Evolutionary conservation across 768 basidiomycete genomes (phyloP).

Genomic region (Psilocybe azurescens): DNA sequence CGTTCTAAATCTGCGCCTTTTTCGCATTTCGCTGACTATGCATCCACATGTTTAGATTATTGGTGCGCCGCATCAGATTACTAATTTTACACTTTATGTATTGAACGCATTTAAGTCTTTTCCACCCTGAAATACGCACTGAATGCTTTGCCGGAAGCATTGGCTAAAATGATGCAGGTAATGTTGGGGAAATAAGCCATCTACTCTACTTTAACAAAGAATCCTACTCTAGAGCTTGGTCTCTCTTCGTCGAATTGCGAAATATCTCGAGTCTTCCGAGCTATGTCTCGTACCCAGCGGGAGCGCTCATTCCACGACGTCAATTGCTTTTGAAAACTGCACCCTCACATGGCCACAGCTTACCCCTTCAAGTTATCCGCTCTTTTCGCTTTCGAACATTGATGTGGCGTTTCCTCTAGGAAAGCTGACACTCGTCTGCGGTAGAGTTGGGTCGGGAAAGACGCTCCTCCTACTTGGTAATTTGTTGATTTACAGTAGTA

Average conservation of each 20-base stretch:
- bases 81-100: no score
- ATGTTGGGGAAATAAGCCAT: conserved; percentile 5
- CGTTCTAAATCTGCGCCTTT: not conserved
- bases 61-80: conserved; percentile 3
- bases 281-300: conserved; percentile 49
- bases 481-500: conserved; percentile 8
- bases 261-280: conserved; percentile 79
- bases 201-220: not conserved
- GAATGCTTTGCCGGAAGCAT: not conserved
- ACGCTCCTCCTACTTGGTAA: conserved; percentile 76
- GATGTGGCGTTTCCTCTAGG: conserved; percentile 80
- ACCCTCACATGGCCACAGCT: conserved; percentile 59
- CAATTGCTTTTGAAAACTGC: conserved; percentile 70
- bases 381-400: conserved; percentile 82
- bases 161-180: conserved; percentile 63
- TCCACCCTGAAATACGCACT: conserved; percentile 2
- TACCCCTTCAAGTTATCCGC: conserved; percentile 55
- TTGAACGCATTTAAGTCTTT: not conserved
- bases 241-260: conserved; percentile 88
- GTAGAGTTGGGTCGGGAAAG: conserved; percentile 89
- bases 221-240: conserved; percentile 63
- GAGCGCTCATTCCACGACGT: conserved; percentile 40
- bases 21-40: not conserved
- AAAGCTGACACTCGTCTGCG: conserved; percentile 83
- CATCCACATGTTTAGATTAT: not conserved